These are phyloP conservation scores for Rhytidiadelphus loreus DNA, from an alignment of 225 moss, liverwort and hornwort species.

Conservation along the genomic window DNA sequence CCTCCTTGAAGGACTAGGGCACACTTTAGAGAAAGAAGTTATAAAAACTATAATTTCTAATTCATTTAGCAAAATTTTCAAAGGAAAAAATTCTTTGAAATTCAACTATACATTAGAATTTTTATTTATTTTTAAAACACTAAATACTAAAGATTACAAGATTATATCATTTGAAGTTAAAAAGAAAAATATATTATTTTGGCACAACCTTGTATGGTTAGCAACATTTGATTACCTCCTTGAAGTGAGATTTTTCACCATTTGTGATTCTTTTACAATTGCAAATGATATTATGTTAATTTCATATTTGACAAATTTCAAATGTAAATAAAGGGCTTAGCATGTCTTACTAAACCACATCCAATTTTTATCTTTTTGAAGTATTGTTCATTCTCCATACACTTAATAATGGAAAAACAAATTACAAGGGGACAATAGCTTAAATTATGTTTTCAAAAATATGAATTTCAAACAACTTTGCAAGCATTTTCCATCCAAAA, in stretches of 20 bases:
- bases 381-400: background rate
- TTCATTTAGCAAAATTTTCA: background rate
- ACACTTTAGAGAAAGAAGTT: fast-evolving
- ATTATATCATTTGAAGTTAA: background rate
- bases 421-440: fast-evolving
- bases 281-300: background rate
- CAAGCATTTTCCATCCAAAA: fast-evolving
- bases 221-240: background rate
- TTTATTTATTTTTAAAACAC: too few relatives aligned
- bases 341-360: fast-evolving
- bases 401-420: fast-evolving
- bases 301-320: background rate
- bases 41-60: background rate
- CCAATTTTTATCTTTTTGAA: background rate
- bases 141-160: background rate
- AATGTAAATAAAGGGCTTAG: background rate
- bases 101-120: too few relatives aligned
- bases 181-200: background rate
- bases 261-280: background rate
- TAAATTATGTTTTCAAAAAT: background rate
- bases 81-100: background rate
- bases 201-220: background rate
- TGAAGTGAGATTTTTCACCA: background rate
- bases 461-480: background rate
- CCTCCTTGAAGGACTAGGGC: fast-evolving